Percentiles rank a stretch among this genome's conserved stretches.
These are phyloP conservation scores for Phytophthora syringae DNA, from an alignment of 352 stramenopile genomes.

Conservation along the genomic window DNA sequence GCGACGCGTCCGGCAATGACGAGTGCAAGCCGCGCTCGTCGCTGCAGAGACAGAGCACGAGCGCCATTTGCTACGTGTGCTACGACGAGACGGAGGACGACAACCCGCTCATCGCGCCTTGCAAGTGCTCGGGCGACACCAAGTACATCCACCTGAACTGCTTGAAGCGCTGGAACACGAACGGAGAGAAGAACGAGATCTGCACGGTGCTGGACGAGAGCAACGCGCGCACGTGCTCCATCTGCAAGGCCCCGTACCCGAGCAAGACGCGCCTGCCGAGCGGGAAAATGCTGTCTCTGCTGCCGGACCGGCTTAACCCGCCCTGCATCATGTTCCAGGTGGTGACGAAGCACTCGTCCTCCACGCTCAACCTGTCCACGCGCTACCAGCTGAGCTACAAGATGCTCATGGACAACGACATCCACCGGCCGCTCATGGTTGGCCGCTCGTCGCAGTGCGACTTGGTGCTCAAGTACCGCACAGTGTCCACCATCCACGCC, in stretches of 20 bases:
- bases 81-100: constrained; percentile 88
- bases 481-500: constrained; percentile 94
- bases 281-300: constrained; percentile 76
- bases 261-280: constrained; percentile 79
- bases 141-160: constrained; percentile 97
- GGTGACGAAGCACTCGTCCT: constrained; percentile 88
- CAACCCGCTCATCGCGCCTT: constrained; percentile 94
- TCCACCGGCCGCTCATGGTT: constrained; percentile 91
- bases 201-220: constrained; percentile 86
- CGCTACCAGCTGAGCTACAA: constrained; percentile 91
- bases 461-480: constrained; percentile 96
- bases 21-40: constrained; percentile 80
- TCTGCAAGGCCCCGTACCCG: constrained; percentile 87
- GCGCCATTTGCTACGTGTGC: constrained; percentile 88
- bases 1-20: constrained; percentile 86
- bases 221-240: constrained; percentile 86
- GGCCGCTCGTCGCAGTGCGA: constrained; percentile 94
- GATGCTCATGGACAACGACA: constrained; percentile 93
- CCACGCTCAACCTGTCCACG: constrained; percentile 85
- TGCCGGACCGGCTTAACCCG: constrained; percentile 74
- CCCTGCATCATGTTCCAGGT: constrained; percentile 91
- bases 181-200: constrained; percentile 91
- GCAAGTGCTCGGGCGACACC: constrained; percentile 95
- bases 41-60: constrained; percentile 75
- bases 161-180: constrained; percentile 95